Conservation (phyloP, 1,284 basidiomycete species). For the Ustilago vetiveriae region DNA sequence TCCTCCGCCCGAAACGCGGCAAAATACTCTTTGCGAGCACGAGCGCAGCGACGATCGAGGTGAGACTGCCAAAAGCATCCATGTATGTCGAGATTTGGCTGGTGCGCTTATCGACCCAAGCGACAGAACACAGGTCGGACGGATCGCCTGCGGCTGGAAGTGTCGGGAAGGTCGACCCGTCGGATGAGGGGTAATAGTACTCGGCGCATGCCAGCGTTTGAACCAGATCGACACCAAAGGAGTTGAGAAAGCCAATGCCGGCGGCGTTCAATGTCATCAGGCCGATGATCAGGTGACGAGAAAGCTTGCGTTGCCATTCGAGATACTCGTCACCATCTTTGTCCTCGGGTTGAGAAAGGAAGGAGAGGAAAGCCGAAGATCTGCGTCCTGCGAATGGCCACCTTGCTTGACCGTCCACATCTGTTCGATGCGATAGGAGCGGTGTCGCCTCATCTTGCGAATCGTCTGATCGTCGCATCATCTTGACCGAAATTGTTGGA, state of each 20-base stretch:
- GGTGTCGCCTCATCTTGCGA: slow-evolving; percentile 32
- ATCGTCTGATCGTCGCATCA: slow-evolving; percentile 7
- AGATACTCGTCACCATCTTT: slow-evolving; percentile 24
- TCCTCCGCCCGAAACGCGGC: slow-evolving; percentile 24
- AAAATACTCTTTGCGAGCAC: slow-evolving; percentile 20
- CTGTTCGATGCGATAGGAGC: slow-evolving; percentile 8
- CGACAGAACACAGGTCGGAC: slow-evolving; percentile 22
- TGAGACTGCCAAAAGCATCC: slow-evolving; percentile 13
- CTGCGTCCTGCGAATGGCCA: slow-evolving; percentile 29
- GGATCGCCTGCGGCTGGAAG: slow-evolving; percentile 23
- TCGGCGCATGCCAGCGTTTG: slow-evolving; percentile 40
- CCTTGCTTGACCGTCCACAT: slow-evolving; percentile 8
- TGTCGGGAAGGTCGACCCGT: slow-evolving; percentile 11
- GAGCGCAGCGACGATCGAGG: slow-evolving; percentile 12
- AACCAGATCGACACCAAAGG: slow-evolving; percentile 22
- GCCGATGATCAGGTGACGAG: slow-evolving; percentile 18
- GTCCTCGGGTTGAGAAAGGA: slow-evolving; percentile 39
- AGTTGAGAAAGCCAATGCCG: slow-evolving; percentile 13
- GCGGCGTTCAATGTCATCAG: slow-evolving; percentile 11
- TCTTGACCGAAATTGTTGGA: not conserved
- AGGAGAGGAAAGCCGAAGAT: slow-evolving; percentile 40
- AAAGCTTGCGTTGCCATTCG: slow-evolving; percentile 15
- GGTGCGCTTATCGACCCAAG: slow-evolving; percentile 29
- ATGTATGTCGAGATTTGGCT: slow-evolving; percentile 18
- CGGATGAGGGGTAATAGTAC: slow-evolving; percentile 21